phyloP scores from a whole-genome alignment of 2,329 filamentous ascomycete species.

The Fusarium sp. region DNA sequence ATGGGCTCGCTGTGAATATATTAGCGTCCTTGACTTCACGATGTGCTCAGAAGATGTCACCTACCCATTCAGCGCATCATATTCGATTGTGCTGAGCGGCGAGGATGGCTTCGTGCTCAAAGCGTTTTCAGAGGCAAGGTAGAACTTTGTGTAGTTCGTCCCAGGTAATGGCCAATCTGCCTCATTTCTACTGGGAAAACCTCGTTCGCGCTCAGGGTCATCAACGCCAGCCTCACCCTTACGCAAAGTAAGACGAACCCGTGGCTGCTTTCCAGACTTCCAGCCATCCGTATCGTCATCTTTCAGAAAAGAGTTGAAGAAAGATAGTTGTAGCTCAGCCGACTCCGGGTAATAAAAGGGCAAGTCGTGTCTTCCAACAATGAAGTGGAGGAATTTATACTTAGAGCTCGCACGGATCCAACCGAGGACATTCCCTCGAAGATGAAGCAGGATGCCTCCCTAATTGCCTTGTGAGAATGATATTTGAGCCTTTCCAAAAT shows the following conservation, averaged over 20 bases:
- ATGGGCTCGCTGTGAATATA: conserved; percentile 47
- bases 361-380: conserved; percentile 76
- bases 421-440: conserved; percentile 77
- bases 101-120: neutral
- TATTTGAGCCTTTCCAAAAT: neutral
- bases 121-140: conserved; percentile 63
- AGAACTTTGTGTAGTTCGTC: conserved; percentile 72
- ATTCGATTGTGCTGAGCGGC: conserved; percentile 47
- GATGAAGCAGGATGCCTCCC: conserved; percentile 68
- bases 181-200: conserved; percentile 66
- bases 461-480: neutral
- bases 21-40: conserved; percentile 50
- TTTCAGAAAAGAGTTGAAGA: conserved; percentile 78
- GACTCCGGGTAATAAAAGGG: conserved; percentile 79
- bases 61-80: neutral
- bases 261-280: conserved; percentile 66
- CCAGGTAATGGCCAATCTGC: conserved; percentile 74
- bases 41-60: conserved; percentile 58
- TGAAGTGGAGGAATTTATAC: conserved; percentile 75
- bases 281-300: conserved; percentile 72
- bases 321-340: conserved; percentile 73
- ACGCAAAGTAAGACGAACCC: conserved; percentile 69
- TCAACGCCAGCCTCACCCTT: conserved; percentile 76
- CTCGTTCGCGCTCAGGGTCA: conserved; percentile 68
- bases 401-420: conserved; percentile 72